These are phyloP conservation scores for Capronia epimyces DNA, from an alignment of 2,329 filamentous ascomycete genomes.

Conservation along the genomic window DNA sequence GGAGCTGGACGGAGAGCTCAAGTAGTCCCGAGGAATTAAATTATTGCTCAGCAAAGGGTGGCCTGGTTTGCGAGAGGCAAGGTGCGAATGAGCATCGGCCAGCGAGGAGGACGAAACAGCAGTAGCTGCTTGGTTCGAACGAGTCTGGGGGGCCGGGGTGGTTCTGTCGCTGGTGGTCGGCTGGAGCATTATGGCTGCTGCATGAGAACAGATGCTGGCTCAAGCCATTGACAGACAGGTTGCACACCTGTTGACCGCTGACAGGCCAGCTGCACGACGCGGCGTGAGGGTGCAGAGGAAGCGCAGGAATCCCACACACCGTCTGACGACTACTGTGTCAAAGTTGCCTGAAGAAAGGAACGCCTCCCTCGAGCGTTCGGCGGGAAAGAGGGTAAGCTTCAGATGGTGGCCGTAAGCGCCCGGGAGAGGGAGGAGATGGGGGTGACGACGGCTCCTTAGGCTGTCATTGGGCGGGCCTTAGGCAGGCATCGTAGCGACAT, in stretches of 20 bases:
- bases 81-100: slow-evolving; percentile 16
- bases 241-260: slow-evolving; percentile 22
- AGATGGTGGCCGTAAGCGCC: slow-evolving; percentile 19
- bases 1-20: slow-evolving; percentile 30
- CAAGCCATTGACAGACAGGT: slow-evolving; percentile 12
- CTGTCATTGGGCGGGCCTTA: too few species aligned
- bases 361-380: slow-evolving; percentile 5
- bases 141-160: slow-evolving; percentile 19
- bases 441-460: slow-evolving; percentile 1
- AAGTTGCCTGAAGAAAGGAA: slow-evolving; percentile 5
- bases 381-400: slow-evolving; percentile 3
- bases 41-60: slow-evolving; percentile 25
- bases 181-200: slow-evolving; percentile 22
- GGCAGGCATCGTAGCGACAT: too few species aligned
- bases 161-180: slow-evolving; percentile 15
- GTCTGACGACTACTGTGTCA: slow-evolving; percentile 11
- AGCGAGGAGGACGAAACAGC: slow-evolving; percentile 22
- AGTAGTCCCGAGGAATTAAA: slow-evolving; percentile 36
- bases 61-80: slow-evolving; percentile 13
- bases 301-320: slow-evolving; percentile 7
- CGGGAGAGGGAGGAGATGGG: slow-evolving; percentile 3
- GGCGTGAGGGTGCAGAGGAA: slow-evolving; percentile 7
- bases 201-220: slow-evolving; percentile 12
- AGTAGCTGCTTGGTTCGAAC: slow-evolving; percentile 20
- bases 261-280: slow-evolving; percentile 25